Conservation (phyloP, 768 basidiomycete genomes). For the Rhodotorula taiwanensis region DNA sequence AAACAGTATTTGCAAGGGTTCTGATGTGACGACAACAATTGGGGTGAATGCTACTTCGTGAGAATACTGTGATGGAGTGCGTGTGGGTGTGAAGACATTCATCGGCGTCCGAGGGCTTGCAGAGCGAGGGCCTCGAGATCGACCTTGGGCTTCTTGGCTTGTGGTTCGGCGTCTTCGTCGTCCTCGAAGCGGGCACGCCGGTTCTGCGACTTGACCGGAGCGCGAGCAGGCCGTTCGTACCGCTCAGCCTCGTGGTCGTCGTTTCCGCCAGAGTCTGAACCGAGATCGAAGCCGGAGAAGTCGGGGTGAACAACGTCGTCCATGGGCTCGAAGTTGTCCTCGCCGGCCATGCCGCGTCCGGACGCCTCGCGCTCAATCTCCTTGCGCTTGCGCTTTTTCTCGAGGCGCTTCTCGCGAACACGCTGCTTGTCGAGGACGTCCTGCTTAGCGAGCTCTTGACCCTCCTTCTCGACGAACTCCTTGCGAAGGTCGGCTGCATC, state of each 20-base stretch:
- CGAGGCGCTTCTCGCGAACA: conserved; percentile 77
- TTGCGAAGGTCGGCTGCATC: conserved; percentile 62
- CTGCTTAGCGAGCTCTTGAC: conserved; percentile 60
- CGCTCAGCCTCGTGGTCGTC: conserved; percentile 27
- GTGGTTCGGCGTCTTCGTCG: not conserved
- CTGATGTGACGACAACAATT: too few relatives aligned
- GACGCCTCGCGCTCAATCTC: conserved; percentile 55
- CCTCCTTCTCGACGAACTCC: conserved; percentile 66
- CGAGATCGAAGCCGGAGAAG: conserved; percentile 40
- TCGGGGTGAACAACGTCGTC: conserved; percentile 36
- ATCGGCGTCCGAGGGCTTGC: conserved; percentile 27
- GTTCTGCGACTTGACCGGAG: conserved; percentile 1
- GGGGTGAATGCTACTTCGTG: too few relatives aligned
- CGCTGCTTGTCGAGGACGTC: conserved; percentile 73
- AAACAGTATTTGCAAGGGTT: too few relatives aligned
- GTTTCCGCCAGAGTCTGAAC: conserved; percentile 56
- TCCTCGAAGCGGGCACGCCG: conserved; percentile 1
- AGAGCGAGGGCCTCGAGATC: conserved; percentile 39
- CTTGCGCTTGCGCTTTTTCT: conserved; percentile 88
- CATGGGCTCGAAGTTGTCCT: conserved; percentile 42
- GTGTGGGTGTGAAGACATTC: too few relatives aligned
- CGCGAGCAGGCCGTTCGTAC: conserved; percentile 2
- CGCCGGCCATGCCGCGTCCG: conserved; percentile 39
- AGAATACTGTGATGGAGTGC: too few relatives aligned
- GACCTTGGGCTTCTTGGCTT: conserved; percentile 16